A percentile compares a stretch with the other conserved stretches of the same genome.
Conservation (phyloP, 805 yeast genomes). For the Kazachstania bromeliacearum region DNA sequence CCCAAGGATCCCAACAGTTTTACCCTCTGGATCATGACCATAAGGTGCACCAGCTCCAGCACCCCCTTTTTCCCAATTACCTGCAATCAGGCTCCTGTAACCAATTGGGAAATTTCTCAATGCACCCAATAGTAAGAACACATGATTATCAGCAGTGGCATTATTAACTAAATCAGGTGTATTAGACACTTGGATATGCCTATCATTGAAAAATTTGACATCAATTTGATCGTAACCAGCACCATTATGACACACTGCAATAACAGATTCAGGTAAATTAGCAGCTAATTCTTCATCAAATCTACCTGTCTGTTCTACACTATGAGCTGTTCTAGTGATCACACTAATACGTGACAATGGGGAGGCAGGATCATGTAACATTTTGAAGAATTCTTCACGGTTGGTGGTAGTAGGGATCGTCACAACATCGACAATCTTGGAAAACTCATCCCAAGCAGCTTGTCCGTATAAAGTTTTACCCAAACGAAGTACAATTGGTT, state of each 20-base stretch:
- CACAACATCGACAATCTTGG: constrained; percentile 39
- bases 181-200: constrained; percentile 56
- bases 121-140: constrained; percentile 52
- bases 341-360: constrained; percentile 27
- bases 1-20: constrained; percentile 71
- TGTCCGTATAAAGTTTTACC: constrained; percentile 54
- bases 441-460: constrained; percentile 54
- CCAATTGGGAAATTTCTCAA: constrained; percentile 60
- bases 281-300: constrained; percentile 53
- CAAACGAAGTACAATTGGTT: constrained; percentile 56
- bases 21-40: constrained; percentile 71
- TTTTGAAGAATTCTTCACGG: constrained; percentile 29
- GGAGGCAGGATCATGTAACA: constrained; percentile 25
- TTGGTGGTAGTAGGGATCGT: constrained; percentile 33
- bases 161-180: constrained; percentile 57
- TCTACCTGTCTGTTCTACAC: constrained; percentile 46
- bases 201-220: constrained; percentile 39
- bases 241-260: constrained; percentile 51
- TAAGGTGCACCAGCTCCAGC: constrained; percentile 50
- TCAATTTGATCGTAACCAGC: constrained; percentile 75
- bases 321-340: constrained; percentile 45
- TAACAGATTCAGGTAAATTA: constrained; percentile 45
- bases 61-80: constrained; percentile 52
- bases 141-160: constrained; percentile 66
- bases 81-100: constrained; percentile 41